These are phyloP conservation scores for Hanseniaspora nectarophila DNA, from an alignment of 805 yeast species.

Conservation along the genomic window DNA sequence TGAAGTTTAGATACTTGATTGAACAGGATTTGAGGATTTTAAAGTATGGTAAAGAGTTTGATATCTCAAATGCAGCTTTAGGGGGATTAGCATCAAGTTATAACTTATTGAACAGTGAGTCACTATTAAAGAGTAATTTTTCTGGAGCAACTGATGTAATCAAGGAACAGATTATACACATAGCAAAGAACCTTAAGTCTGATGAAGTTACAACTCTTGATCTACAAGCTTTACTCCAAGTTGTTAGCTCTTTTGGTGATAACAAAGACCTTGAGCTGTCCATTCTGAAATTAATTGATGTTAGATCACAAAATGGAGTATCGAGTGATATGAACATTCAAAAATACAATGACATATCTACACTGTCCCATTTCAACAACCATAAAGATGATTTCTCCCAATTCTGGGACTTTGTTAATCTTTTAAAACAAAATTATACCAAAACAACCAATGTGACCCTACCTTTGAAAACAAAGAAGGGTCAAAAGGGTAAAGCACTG, in stretches of 20 bases:
- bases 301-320: background rate
- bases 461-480: constrained; percentile 33
- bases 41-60: constrained; percentile 63
- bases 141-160: constrained; percentile 38
- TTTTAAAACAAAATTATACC: background rate
- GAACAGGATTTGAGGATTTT: constrained; percentile 54
- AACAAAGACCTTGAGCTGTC: background rate
- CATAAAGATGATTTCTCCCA: background rate
- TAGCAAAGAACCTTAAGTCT: background rate
- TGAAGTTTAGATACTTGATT: constrained; percentile 52
- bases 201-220: too few relatives aligned
- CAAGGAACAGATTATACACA: constrained; percentile 39
- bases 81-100: constrained; percentile 85
- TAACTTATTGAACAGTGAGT: constrained; percentile 47
- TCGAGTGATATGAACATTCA: background rate
- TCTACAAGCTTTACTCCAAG: background rate
- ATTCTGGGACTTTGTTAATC: background rate
- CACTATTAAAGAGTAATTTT: constrained; percentile 6
- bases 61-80: constrained; percentile 87
- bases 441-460: background rate
- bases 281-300: too few relatives aligned
- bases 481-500: constrained; percentile 49
- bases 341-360: background rate
- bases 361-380: background rate
- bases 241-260: too few relatives aligned